Evolutionary conservation across 495 filamentous ascomycete genomes (phyloP), one percentile per base, ranked within the genome.

Genomic region (Hypoxylon trugodes): DNA sequence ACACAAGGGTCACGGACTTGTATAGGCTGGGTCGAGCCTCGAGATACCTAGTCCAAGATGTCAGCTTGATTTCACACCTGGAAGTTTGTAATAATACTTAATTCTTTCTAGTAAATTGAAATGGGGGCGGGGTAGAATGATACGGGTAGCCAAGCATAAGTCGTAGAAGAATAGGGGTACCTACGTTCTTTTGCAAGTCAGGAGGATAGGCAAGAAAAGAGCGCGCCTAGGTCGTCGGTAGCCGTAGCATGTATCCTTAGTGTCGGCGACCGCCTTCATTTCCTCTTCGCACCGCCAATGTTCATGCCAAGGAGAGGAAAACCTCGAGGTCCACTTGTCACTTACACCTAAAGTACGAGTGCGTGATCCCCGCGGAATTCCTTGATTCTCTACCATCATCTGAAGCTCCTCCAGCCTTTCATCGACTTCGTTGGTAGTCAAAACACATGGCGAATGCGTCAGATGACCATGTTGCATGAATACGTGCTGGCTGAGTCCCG

Each of bases 181-280:
- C 58, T 32, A 74, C 66, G 70, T 71, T 24, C 69, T 70, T 36
- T 71, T 75, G 36, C 69, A 74, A 19, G 63, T 53, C 4, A 60
- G 41, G 15, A 74, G 42, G n/a, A 61, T 49, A 19, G 62, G 52
- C 6, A 71, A 35, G 43, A 71, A 65, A 25, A 60, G 37, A 36
- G 58, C 40, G 4, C 19, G 40, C 0, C 12, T 26, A 16, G 15
- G 10, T 15, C 22, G 37, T 32, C 24, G 6, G 16, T 52, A 21
- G 10, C 19, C n/a, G n/a, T 36, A 4, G 43, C 6, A 7, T 9
- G 26, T 22, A 6, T 10, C 28, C 7, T 48, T 28, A 16, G 18
- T 4, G 13, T 30, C 10, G 6, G n/a, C 2, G 12, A 25, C 15
- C 12, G 10, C 43, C n/a, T 41, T 25, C 45, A 33, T 43, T 21